These are phyloP conservation scores for Ambrosiella beaveri DNA, from an alignment of 2,329 filamentous ascomycete genomes.

Conservation along the genomic window DNA sequence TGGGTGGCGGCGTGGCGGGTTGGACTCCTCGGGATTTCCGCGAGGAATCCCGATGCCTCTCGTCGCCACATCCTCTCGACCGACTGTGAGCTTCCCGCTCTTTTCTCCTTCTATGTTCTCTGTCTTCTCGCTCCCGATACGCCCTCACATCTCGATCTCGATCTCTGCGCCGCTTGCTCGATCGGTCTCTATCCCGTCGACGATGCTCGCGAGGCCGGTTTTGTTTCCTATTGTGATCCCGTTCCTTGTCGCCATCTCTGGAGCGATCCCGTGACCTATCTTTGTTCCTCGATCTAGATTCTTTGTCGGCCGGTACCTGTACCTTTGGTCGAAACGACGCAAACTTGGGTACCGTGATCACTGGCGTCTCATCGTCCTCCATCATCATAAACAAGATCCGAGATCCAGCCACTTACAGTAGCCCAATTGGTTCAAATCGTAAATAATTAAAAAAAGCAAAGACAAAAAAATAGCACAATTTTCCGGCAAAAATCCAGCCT, in stretches of 20 bases:
- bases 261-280: background rate
- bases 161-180: background rate
- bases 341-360: constrained; percentile 45
- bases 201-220: no score
- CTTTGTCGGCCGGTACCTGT: background rate
- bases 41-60: no score
- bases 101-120: background rate
- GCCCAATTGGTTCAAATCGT: background rate
- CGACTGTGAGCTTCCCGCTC: background rate
- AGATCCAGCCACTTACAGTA: background rate
- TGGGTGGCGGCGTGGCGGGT: background rate
- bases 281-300: background rate
- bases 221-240: no score
- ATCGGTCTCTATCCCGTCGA: background rate
- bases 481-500: no score
- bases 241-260: no score
- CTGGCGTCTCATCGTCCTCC: background rate
- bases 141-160: background rate
- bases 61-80: no score
- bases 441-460: background rate
- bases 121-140: background rate
- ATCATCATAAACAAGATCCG: background rate
- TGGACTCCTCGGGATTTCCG: background rate
- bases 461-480: no score
- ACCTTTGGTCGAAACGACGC: constrained; percentile 43